Conservation (phyloP, 2,329 filamentous ascomycete species). For the Sclerotiophoma versabilis region DNA sequence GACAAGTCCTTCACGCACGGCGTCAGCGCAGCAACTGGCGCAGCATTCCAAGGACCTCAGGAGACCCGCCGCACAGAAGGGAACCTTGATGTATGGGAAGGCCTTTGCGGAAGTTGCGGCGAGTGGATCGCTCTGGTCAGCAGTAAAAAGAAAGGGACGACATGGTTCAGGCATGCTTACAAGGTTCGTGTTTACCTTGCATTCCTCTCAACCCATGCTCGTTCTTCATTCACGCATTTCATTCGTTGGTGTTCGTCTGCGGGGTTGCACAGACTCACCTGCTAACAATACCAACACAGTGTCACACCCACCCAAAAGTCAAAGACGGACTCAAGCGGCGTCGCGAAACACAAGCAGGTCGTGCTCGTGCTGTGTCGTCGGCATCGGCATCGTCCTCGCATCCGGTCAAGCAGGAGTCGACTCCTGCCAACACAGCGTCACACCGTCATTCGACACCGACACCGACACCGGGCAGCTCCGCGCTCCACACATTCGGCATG, state of each 20-base stretch:
- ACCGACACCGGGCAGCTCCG: conserved; percentile 31
- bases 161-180: conserved; percentile 89
- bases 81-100: conserved; percentile 83
- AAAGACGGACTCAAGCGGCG: conserved; percentile 53
- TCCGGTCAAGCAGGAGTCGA: conserved; percentile 39
- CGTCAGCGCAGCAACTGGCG: conserved; percentile 81
- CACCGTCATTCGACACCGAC: conserved; percentile 44
- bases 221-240: conserved; percentile 2
- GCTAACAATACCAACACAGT: conserved; percentile 42
- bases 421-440: conserved; percentile 29
- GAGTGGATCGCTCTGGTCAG: conserved; percentile 83
- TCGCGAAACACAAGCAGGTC: conserved; percentile 49
- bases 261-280: conserved; percentile 21
- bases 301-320: conserved; percentile 53
- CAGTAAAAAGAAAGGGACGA: conserved; percentile 91
- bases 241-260: conserved; percentile 3
- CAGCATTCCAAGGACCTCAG: conserved; percentile 77
- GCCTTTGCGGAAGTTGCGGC: conserved; percentile 77
- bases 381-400: conserved; percentile 46
- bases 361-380: conserved; percentile 46
- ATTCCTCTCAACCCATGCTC: conserved; percentile 18
- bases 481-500: conserved; percentile 36
- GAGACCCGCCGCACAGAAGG: conserved; percentile 79
- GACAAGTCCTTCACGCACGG: conserved; percentile 91
- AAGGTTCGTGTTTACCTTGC: conserved; percentile 64